These are phyloP conservation scores for Candida khao-thaluensis DNA, from an alignment of 805 yeast species.

Conservation along the genomic window DNA sequence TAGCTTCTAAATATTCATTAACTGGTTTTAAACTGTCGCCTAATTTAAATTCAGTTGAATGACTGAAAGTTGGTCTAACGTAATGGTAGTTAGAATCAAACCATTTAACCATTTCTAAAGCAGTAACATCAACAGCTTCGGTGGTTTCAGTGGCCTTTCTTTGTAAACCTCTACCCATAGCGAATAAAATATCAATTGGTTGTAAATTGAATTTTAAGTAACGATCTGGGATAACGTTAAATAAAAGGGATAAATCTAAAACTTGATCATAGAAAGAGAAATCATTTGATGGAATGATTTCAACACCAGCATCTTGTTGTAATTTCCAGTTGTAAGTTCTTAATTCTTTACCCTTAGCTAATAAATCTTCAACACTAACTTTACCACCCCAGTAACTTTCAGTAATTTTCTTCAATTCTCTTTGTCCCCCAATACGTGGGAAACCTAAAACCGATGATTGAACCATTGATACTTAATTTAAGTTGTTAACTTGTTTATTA, in stretches of 20 bases:
- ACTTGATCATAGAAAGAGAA: slow-evolving; percentile 98
- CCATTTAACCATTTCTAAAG: slow-evolving; percentile 99
- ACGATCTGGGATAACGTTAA: slow-evolving; percentile 96
- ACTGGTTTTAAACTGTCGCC: slow-evolving; percentile 90
- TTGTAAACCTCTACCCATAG: slow-evolving; percentile 99
- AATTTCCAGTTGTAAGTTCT: slow-evolving; percentile 97
- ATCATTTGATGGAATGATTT: slow-evolving; percentile 94
- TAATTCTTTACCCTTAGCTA: slow-evolving; percentile 91
- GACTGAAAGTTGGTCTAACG: slow-evolving; percentile 98
- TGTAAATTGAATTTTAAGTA: slow-evolving; percentile 89
- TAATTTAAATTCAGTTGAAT: slow-evolving; percentile 93
- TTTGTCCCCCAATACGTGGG: slow-evolving; percentile 99
- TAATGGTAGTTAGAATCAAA: slow-evolving; percentile 99
- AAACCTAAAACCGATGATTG: slow-evolving; percentile 97
- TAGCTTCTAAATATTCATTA: slow-evolving; percentile 96
- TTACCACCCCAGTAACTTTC: slow-evolving; percentile 99
- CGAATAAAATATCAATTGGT: slow-evolving; percentile 89
- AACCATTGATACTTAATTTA: slow-evolving; percentile 62
- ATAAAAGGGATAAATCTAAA: slow-evolving; percentile 84
- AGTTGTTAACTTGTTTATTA: neutral
- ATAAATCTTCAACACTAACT: slow-evolving; percentile 79
- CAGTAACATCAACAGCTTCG: slow-evolving; percentile 95
- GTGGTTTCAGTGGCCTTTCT: slow-evolving; percentile 86
- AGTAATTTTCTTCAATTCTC: slow-evolving; percentile 98
- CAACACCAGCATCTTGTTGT: slow-evolving; percentile 96